phyloP scores from a whole-genome alignment of 176 grass and related monocot species.

The Carex littledalei region DNA sequence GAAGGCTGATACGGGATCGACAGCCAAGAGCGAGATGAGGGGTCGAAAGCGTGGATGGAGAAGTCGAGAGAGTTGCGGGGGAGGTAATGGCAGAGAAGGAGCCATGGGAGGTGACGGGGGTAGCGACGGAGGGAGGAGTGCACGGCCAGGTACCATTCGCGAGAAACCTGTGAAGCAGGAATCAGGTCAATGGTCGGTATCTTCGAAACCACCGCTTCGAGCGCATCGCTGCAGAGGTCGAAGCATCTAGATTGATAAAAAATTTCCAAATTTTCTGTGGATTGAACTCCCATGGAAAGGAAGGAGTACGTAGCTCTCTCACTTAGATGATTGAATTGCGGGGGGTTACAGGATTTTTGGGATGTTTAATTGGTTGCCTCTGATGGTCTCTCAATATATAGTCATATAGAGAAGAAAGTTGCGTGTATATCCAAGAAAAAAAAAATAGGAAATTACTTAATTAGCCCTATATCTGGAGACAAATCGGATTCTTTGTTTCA shows the following conservation, averaged over 20 bases:
- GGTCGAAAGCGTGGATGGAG: conserved; percentile 31
- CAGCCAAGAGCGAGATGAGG: conserved; percentile 45
- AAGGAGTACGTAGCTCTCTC: neutral
- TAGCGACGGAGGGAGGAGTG: conserved; percentile 41
- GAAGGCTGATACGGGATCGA: conserved; percentile 7
- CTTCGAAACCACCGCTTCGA: conserved; percentile 51
- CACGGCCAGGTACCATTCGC: conserved; percentile 63
- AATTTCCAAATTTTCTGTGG: neutral
- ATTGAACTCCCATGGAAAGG: neutral
- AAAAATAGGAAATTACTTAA: neutral
- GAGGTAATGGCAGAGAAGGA: conserved; percentile 42
- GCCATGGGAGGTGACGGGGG: conserved; percentile 51
- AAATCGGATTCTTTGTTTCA: neutral
- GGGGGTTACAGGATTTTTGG: neutral
- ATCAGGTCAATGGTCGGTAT: conserved; percentile 55
- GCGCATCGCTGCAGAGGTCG: conserved; percentile 57
- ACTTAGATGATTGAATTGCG: neutral
- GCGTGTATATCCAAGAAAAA: neutral
- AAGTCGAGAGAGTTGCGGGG: neutral
- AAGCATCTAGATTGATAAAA: neutral
- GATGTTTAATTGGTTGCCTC: neutral
- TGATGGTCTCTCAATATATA: neutral
- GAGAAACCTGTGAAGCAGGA: conserved; percentile 47
- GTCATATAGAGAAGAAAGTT: neutral
- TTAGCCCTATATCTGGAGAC: neutral